Percentiles rank a stretch among this genome's conserved stretches.
phyloP scores from a whole-genome alignment of 768 basidiomycete species.

The Rhodocollybia butyracea region DNA sequence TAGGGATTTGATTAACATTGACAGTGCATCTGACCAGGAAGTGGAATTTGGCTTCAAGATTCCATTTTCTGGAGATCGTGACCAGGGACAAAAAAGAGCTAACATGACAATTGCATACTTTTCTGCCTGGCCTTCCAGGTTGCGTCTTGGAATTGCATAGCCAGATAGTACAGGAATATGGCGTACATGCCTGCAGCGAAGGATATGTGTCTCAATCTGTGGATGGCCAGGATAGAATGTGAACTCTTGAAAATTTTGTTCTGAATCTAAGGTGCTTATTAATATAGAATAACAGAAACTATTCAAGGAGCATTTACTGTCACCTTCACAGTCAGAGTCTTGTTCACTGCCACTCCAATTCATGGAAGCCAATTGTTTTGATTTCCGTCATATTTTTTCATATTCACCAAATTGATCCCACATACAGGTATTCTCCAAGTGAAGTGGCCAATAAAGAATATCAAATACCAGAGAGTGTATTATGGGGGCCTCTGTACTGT shows the following conservation, averaged over 20 bases:
- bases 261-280: too few relatives aligned
- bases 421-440: not conserved
- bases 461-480: not conserved
- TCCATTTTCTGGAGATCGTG: too few relatives aligned
- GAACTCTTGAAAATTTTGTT: constrained; percentile 6
- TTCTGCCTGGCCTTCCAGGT: not conserved
- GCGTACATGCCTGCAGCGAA: not conserved
- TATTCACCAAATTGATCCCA: constrained; percentile 2
- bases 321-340: not conserved
- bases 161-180: constrained; percentile 2
- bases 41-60: too few relatives aligned
- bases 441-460: not conserved
- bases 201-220: constrained; percentile 8
- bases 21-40: too few relatives aligned
- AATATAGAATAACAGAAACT: too few relatives aligned
- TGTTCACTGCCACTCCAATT: not conserved
- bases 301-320: too few relatives aligned
- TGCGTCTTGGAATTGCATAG: constrained; percentile 7
- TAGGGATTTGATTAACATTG: too few relatives aligned
- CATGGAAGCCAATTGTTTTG: not conserved
- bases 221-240: too few relatives aligned
- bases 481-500: not conserved
- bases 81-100: not conserved
- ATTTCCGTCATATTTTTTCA: not conserved
- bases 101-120: constrained; percentile 9